Percentiles rank a stretch among this genome's conserved stretches.
Conservation (phyloP, 805 yeast genomes). For the Teunomyces tritomae region DNA sequence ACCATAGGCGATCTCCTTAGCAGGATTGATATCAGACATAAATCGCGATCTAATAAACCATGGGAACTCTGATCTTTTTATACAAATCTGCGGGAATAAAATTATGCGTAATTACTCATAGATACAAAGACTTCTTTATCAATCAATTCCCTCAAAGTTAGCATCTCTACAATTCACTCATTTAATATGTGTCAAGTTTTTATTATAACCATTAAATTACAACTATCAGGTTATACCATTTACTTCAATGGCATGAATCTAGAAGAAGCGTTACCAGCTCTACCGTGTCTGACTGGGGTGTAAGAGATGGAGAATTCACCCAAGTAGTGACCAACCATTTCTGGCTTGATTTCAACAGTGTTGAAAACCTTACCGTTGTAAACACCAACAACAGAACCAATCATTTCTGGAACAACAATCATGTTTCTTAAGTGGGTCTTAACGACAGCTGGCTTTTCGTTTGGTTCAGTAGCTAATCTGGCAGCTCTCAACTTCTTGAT, state of each 20-base stretch:
- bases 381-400: conserved; percentile 97
- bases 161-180: neutral
- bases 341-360: conserved; percentile 98
- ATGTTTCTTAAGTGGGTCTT: conserved; percentile 99
- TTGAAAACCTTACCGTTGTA: conserved; percentile 99
- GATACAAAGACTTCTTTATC: neutral
- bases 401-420: conserved; percentile 98
- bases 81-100: neutral
- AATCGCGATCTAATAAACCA: neutral
- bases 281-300: conserved; percentile 99
- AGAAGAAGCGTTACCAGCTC: conserved; percentile 84
- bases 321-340: conserved; percentile 99
- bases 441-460: conserved; percentile 96
- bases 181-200: conserved; percentile 7
- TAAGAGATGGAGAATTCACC: conserved; percentile 99
- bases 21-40: conserved; percentile 12
- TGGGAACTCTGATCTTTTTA: neutral
- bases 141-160: neutral
- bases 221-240: conserved; percentile 14
- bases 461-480: conserved; percentile 81
- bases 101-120: neutral
- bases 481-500: conserved; percentile 98
- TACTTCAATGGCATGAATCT: conserved; percentile 70
- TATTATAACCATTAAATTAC: conserved; percentile 15
- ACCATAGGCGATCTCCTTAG: conserved; percentile 46